A percentile compares a stretch with the other conserved stretches of the same genome.
phyloP scores from a whole-genome alignment of 306 rosid species.

The Fagus sylvatica region DNA sequence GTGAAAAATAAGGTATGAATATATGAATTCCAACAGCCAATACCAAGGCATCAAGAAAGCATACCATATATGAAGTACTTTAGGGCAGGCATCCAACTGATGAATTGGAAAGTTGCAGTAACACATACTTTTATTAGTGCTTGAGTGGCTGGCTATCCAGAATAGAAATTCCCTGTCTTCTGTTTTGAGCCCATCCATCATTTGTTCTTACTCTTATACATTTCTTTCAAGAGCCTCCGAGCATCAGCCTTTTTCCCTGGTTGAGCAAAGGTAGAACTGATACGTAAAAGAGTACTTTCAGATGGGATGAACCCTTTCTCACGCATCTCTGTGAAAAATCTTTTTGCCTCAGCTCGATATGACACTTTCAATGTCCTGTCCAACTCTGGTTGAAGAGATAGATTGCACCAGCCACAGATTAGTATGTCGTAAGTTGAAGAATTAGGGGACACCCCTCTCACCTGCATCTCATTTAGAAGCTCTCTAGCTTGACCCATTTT shows the following conservation, averaged over 20 bases:
- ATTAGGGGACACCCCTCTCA: constrained; percentile 66
- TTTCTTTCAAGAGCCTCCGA: constrained; percentile 55
- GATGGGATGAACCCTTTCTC: constrained; percentile 70
- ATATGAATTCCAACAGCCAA: not conserved
- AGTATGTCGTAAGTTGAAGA: constrained; percentile 83
- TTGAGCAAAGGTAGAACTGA: constrained; percentile 65
- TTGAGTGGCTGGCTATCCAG: not conserved
- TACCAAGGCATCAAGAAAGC: not conserved
- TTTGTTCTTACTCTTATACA: constrained; percentile 43
- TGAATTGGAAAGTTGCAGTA: constrained; percentile 1
- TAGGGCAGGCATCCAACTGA: not conserved
- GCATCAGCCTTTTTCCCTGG: constrained; percentile 74
- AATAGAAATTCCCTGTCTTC: constrained; percentile 14
- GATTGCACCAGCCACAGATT: constrained; percentile 79
- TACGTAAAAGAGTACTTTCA: constrained; percentile 50
- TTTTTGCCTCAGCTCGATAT: constrained; percentile 73
- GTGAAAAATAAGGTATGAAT: not conserved
- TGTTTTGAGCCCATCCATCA: constrained; percentile 34
- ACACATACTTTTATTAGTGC: not conserved
- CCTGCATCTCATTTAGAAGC: constrained; percentile 83
- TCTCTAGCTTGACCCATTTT: constrained; percentile 89
- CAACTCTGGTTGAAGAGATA: constrained; percentile 61
- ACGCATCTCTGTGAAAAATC: constrained; percentile 64
- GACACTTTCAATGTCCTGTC: constrained; percentile 49
- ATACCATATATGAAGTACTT: not conserved